These are phyloP conservation scores for Platanthera guangdongensis DNA, from an alignment of 106 monocot genomes.

Conservation along the genomic window DNA sequence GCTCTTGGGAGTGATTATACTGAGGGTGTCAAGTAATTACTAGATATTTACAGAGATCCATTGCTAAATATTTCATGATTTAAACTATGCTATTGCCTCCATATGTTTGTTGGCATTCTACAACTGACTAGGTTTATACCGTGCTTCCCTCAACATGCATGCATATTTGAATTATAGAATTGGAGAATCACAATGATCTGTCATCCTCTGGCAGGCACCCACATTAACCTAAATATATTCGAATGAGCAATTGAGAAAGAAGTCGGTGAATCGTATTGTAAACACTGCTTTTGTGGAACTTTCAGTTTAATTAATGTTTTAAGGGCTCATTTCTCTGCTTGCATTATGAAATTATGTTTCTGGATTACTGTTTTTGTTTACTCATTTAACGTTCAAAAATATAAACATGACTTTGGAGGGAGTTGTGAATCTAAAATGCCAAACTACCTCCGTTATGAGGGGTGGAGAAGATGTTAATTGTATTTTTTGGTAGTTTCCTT, in stretches of 20 bases:
- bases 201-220: neutral
- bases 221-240: neutral
- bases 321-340: neutral
- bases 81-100: neutral
- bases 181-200: neutral
- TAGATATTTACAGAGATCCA: neutral
- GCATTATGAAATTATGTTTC: no score
- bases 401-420: no score
- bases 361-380: no score
- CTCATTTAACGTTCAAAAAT: no score
- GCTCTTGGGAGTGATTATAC: slow-evolving; percentile 98
- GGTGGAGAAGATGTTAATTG: no score
- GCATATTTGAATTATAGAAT: neutral
- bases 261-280: neutral
- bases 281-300: neutral
- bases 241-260: neutral
- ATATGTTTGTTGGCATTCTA: neutral
- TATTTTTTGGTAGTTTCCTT: no score
- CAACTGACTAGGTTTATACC: neutral
- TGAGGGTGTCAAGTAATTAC: slow-evolving; percentile 79
- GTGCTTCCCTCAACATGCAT: neutral
- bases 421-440: no score
- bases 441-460: no score
- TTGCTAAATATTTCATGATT: neutral
- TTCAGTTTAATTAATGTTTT: neutral